These are phyloP conservation scores for Mucor indicus DNA, from an alignment of 371 early-diverging fungal species.

Conservation along the genomic window DNA sequence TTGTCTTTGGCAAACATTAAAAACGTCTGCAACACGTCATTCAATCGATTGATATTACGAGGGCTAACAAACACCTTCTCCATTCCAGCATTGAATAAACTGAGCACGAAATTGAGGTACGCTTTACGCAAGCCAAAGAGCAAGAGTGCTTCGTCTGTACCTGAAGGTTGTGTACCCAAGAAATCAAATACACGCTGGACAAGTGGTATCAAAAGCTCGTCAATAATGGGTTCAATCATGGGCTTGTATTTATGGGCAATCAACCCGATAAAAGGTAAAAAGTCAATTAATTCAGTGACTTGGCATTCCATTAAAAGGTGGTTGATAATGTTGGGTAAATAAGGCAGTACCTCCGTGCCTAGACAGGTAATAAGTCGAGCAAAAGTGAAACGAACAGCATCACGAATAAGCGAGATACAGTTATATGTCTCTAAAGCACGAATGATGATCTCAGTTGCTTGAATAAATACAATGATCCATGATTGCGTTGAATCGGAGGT, in stretches of 20 bases:
- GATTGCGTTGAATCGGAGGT: slow-evolving; percentile 43
- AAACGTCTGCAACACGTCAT: slow-evolving; percentile 73
- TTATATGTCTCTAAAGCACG: slow-evolving; percentile 71
- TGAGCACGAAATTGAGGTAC: slow-evolving; percentile 78
- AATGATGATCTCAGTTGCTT: slow-evolving; percentile 79
- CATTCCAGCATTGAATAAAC: slow-evolving; percentile 80
- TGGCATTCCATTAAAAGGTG: slow-evolving; percentile 75
- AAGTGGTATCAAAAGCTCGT: slow-evolving; percentile 76
- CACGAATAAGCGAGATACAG: slow-evolving; percentile 71
- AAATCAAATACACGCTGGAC: slow-evolving; percentile 82
- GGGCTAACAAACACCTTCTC: slow-evolving; percentile 76
- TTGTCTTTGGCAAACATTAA: slow-evolving; percentile 76
- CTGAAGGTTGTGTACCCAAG: slow-evolving; percentile 77
- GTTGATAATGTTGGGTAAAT: slow-evolving; percentile 76
- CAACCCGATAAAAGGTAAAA: slow-evolving; percentile 83
- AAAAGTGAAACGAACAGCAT: slow-evolving; percentile 82
- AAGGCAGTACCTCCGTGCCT: slow-evolving; percentile 81
- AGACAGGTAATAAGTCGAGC: slow-evolving; percentile 85
- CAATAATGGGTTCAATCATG: slow-evolving; percentile 55
- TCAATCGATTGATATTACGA: slow-evolving; percentile 71
- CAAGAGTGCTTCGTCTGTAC: slow-evolving; percentile 86
- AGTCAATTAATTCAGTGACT: slow-evolving; percentile 79
- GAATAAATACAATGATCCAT: slow-evolving; percentile 72
- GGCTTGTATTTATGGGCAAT: slow-evolving; percentile 86
- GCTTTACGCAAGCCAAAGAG: slow-evolving; percentile 76